Base-by-base conservation (phyloP, 2,329 filamentous ascomycete species). In the Saccharata proteae region DNA sequence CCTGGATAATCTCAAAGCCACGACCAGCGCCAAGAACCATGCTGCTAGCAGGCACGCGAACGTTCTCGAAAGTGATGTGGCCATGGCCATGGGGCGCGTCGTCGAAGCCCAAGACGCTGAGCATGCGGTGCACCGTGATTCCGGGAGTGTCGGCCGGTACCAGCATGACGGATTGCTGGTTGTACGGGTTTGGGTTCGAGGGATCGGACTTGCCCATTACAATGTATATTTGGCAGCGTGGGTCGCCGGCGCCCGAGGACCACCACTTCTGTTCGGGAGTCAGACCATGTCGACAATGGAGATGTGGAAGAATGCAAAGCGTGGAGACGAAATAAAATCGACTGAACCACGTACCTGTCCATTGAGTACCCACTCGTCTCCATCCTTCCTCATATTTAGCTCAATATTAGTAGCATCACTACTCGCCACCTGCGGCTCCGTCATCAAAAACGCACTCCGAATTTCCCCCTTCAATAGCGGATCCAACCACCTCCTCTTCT, bases 51-150 rank as follows among this genome's bases (percentile, higher is more conserved):
- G 88, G 88, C 1, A 98, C 82, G 37, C 88, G 80, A 40, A 96
- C 90, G 52, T 96, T 80, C 37, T 77, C 68, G 62, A 98, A 96
- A 20, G 66, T 72, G 51, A 98, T 75, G 58, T 98, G 88, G 26
- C 85, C 90, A 61, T 98, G 90, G 34, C 90, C 90, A 57, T 98
- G 90, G 3, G 90, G 90, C n/a, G 90, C 90, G 47, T 98, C 90
- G 55, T 96, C 90, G 61, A 85, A 96, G 36, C 90, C 90, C 58
- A 92, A 93, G 42, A 96, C 88, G 30, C 70, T 79, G 34, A 98
- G 67, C 83, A 94, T 93, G 44, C 90, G 78, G 59, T 93, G 73
- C 46, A 96, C 78, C n/a, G 76, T 93, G 49, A 96, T 79, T 35
- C 90, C 90, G 13, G 80, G 79, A 2, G 81, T 76, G 41, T 72